These are phyloP conservation scores for Beta vulgaris DNA, from an alignment of 148 eudicot genomes.

Conservation along the genomic window DNA sequence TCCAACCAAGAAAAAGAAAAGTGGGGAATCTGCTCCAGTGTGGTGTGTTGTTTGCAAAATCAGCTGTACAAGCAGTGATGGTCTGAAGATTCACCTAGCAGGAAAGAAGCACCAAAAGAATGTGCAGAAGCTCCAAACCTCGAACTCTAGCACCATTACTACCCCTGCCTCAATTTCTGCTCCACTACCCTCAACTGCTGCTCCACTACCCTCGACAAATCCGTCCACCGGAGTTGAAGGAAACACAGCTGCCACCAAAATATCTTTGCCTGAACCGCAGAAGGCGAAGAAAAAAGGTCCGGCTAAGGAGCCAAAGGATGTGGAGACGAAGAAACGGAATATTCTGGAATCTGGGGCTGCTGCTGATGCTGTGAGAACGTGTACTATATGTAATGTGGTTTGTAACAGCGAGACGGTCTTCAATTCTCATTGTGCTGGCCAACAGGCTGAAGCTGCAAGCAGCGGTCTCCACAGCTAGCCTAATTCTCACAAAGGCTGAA, in stretches of 20 bases:
- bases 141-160: neutral
- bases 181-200: conserved; percentile 3
- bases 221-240: neutral
- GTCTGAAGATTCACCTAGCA: conserved; percentile 10
- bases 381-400: conserved; percentile 41
- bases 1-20: conserved; percentile 11
- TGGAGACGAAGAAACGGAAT: conserved; percentile 40
- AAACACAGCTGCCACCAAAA: conserved; percentile 5
- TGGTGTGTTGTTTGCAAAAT: conserved; percentile 38
- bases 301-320: conserved; percentile 18
- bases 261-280: neutral
- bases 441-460: conserved; percentile 26
- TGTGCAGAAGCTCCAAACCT: conserved; percentile 19
- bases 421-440: conserved; percentile 36
- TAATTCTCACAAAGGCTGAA: neutral
- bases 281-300: conserved; percentile 13
- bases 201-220: neutral
- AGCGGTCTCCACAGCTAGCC: conserved; percentile 1
- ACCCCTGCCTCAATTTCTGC: neutral
- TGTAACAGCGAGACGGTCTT: conserved; percentile 41
- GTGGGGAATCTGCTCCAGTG: neutral
- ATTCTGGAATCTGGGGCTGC: conserved; percentile 30
- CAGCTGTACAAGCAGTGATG: conserved; percentile 29
- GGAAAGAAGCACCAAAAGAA: conserved; percentile 39
- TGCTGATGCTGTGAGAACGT: conserved; percentile 26